Percentiles rank a stretch among this genome's conserved stretches.
These are phyloP conservation scores for Aphanomyces stellatus DNA, from an alignment of 352 stramenopile genomes.

Conservation along the genomic window DNA sequence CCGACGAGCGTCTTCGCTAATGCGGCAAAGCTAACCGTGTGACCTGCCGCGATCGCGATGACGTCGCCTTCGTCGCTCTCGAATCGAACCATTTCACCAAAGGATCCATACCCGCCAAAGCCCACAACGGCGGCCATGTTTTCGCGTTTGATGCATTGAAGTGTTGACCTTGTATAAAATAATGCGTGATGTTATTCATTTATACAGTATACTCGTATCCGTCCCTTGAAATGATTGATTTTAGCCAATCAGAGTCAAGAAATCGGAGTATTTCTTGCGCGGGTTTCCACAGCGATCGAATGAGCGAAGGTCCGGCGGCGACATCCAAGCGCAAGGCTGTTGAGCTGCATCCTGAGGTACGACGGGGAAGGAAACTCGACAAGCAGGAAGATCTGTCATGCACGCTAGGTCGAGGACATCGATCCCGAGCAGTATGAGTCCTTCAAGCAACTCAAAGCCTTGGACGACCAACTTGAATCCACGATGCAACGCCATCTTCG, in stretches of 20 bases:
- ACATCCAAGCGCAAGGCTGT: not conserved
- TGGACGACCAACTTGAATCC: not conserved
- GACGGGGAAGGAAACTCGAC: no score
- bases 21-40: not conserved
- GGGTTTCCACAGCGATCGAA: no score
- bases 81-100: not conserved
- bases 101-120: slow-evolving; percentile 12
- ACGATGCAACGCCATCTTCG: slow-evolving; percentile 16
- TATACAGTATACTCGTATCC: not conserved
- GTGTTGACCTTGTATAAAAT: no score
- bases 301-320: not conserved
- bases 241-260: no score
- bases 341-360: not conserved
- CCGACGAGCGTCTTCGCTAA: slow-evolving; percentile 28
- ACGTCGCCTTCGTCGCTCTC: slow-evolving; percentile 8
- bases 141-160: no score
- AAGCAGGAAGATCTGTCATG: no score
- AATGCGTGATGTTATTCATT: not conserved
- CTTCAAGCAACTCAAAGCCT: slow-evolving; percentile 14
- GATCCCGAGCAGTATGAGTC: slow-evolving; percentile 5
- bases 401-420: not conserved
- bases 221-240: no score
- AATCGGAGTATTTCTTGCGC: no score
- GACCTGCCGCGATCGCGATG: not conserved
- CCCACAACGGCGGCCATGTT: not conserved